A percentile compares a stretch with the other conserved stretches of the same genome.
These are phyloP conservation scores for Entonaema liquescens DNA, from an alignment of 495 filamentous ascomycete genomes.

Conservation along the genomic window DNA sequence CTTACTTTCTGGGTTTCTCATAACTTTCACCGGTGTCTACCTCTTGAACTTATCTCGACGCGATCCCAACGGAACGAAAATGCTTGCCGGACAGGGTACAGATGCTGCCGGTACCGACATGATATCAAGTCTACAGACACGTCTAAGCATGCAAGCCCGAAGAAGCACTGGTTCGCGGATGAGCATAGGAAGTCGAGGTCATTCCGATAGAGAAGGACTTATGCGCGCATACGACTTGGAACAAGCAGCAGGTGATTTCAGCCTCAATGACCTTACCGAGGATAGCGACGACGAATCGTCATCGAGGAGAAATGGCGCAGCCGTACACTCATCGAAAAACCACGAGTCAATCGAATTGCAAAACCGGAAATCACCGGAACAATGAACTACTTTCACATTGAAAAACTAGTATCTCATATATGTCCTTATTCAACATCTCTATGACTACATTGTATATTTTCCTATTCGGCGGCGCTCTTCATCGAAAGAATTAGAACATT, in stretches of 20 bases:
- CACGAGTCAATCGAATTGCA: slow-evolving; percentile 56
- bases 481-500: slow-evolving; percentile 39
- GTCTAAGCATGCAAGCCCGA: slow-evolving; percentile 89
- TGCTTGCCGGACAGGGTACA: slow-evolving; percentile 70
- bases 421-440: slow-evolving; percentile 18
- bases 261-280: slow-evolving; percentile 69
- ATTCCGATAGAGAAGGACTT: slow-evolving; percentile 77
- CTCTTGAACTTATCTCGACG: slow-evolving; percentile 91
- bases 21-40: slow-evolving; percentile 97
- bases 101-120: slow-evolving; percentile 91
- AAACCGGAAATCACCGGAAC: slow-evolving; percentile 47
- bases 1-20: slow-evolving; percentile 89
- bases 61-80: slow-evolving; percentile 81
- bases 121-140: slow-evolving; percentile 85
- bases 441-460: slow-evolving; percentile 48
- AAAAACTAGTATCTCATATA: slow-evolving; percentile 4
- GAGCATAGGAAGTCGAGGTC: slow-evolving; percentile 68
- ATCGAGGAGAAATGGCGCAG: slow-evolving; percentile 46
- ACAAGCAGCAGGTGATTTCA: slow-evolving; percentile 67
- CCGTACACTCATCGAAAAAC: slow-evolving; percentile 33
- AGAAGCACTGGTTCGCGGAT: slow-evolving; percentile 60
- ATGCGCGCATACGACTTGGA: slow-evolving; percentile 86
- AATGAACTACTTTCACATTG: slow-evolving; percentile 14
- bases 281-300: slow-evolving; percentile 67
- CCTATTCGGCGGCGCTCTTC: slow-evolving; percentile 22